Evolutionary conservation across 306 rosid genomes (phyloP).

Genomic region (Sesbania bispinosa): DNA sequence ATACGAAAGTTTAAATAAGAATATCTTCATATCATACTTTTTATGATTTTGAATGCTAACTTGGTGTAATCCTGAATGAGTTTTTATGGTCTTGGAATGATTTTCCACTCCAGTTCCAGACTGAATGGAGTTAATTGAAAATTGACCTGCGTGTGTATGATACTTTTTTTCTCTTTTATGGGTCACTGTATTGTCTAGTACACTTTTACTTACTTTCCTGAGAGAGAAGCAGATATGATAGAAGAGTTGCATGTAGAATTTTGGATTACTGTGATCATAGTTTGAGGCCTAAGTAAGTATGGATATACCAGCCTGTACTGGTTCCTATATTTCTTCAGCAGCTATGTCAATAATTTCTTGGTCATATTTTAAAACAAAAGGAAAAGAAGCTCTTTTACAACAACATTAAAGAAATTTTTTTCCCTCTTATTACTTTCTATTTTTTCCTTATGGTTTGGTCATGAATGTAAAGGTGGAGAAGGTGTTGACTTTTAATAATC

Average conservation of each 20-base stretch:
- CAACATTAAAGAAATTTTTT: background rate
- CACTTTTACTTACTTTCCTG: background rate
- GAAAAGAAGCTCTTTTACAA: background rate
- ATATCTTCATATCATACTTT: background rate
- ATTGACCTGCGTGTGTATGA: background rate
- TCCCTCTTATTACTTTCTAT: too few species aligned
- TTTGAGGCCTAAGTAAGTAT: background rate
- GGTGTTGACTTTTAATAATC: background rate
- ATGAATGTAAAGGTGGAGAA: background rate
- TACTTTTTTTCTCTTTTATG: background rate
- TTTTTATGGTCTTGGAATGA: background rate
- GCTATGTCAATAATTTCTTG: background rate
- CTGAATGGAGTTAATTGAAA: background rate
- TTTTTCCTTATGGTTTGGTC: background rate
- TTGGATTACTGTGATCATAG: background rate
- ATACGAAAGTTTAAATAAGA: background rate
- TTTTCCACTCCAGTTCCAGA: background rate
- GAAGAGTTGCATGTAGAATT: background rate
- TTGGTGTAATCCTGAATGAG: background rate
- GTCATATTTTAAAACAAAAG: background rate
- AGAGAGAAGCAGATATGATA: background rate
- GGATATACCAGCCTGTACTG: background rate
- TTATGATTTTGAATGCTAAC: background rate
- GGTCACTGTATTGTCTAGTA: background rate
- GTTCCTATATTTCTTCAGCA: background rate